Percentiles rank a stretch among this genome's conserved stretches.
Evolutionary conservation across 1,284 basidiomycete species (phyloP).

Genomic region (Sanghuangporus weigelae): DNA sequence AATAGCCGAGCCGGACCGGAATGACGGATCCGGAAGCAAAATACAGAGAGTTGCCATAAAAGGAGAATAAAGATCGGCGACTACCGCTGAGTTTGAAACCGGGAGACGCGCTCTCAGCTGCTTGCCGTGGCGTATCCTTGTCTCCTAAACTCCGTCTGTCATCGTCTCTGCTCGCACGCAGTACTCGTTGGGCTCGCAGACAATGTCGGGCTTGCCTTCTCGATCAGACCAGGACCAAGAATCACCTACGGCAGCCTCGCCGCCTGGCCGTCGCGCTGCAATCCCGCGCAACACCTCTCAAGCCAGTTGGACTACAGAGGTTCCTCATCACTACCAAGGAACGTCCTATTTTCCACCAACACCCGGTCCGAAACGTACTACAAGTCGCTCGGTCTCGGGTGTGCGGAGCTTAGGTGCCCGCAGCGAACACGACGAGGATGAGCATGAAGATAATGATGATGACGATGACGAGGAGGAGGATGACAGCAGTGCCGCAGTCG

Average conservation of each 20-base stretch:
- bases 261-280: constrained; percentile 2
- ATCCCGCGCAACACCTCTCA: constrained; percentile 14
- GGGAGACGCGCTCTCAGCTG: neutral
- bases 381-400: constrained; percentile 22
- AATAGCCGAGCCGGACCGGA: too few relatives aligned
- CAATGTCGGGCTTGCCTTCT: constrained; percentile 10
- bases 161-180: neutral
- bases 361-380: constrained; percentile 31
- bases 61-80: neutral
- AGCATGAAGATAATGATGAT: constrained; percentile 25
- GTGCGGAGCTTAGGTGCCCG: constrained; percentile 56
- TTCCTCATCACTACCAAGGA: constrained; percentile 53
- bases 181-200: neutral
- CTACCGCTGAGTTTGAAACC: neutral
- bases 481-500: constrained; percentile 9
- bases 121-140: neutral
- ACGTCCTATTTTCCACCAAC: constrained; percentile 58
- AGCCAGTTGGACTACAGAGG: constrained; percentile 15
- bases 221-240: neutral
- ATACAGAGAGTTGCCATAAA: neutral
- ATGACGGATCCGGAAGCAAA: too few relatives aligned
- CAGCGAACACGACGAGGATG: constrained; percentile 32
- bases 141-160: neutral
- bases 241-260: constrained; percentile 1
- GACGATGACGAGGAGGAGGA: constrained; percentile 19